Base-by-base conservation (phyloP, 2,329 filamentous ascomycete genomes). In the Claviceps humidiphila region DNA sequence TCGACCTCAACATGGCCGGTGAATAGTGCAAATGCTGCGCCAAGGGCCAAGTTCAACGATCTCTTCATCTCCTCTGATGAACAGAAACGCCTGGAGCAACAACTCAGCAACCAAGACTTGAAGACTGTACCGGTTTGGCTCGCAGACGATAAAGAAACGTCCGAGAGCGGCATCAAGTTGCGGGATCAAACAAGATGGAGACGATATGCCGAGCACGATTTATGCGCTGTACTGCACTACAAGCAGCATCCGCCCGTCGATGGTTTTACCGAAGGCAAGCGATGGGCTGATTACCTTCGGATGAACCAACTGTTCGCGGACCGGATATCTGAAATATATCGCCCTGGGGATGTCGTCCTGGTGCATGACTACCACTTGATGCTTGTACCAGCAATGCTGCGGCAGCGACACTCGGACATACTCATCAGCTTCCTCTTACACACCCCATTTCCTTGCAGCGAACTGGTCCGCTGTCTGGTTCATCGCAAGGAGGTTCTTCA, bases 341-440 rank as follows among this genome's bases (percentile, higher is more conserved):
- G 87, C 66, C 88, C 89, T 0, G 91, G 91, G 43, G 91, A 97
- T 65, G 81, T 95, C 50, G 81, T 97, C 52, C 80, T 94, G 66
- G 82, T 97, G 49, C 91, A 96, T 65, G 91, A 96, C 68, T 96
- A 95, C 67, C 89, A 95, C 64, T 77, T 97, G 50, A 82, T 96
- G 66, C 76, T 97, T 34, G 77, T 97, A 2, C 91, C 91, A 2
- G 89, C 82, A 66, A 81, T 96, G 70, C 73, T 97, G 54, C 84
- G 91, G 48, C 88, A 95, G 66, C 81, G 85, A 43, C 74, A 89
- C 17, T 87, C 89, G 3, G 87, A 89, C 65, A 87, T 95, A 67
- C 93, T 94, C 71, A 89, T 96, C 64, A 84, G 87, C 50, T 95
- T 95, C 73, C 96, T 88, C 72, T 74, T 96, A 47, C 91, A 96